phyloP scores from a whole-genome alignment of 768 basidiomycete genomes.

The Lactifluus subvellereus region DNA sequence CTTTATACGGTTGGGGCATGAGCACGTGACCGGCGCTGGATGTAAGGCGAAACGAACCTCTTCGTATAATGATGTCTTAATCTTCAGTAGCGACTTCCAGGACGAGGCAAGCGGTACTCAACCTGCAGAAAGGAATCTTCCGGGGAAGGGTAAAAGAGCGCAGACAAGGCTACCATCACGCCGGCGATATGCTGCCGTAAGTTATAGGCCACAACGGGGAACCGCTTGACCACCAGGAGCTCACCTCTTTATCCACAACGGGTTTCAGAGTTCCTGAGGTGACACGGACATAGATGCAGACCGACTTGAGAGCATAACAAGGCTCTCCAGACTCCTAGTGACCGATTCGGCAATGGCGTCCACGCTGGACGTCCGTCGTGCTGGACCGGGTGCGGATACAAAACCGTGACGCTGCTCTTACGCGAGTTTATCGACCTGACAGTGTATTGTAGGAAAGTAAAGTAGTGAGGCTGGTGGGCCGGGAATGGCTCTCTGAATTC shows the following conservation, averaged over 20 bases:
- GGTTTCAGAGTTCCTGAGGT: neutral
- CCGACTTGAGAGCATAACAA: conserved; percentile 1
- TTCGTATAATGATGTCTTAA: conserved; percentile 9
- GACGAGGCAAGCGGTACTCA: conserved; percentile 6
- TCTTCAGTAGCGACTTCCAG: conserved; percentile 5
- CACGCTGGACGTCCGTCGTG: neutral
- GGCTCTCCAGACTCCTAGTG: neutral
- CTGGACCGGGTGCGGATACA: conserved; percentile 11
- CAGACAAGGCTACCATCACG: neutral
- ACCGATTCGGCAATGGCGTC: neutral
- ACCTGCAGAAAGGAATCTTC: neutral
- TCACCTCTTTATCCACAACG: conserved; percentile 2
- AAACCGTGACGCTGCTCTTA: conserved; percentile 8
- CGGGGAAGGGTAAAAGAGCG: neutral
- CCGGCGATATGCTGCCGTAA: neutral
- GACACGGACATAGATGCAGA: neutral
- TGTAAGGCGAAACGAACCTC: neutral
- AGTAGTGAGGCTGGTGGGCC: neutral
- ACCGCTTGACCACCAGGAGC: neutral
- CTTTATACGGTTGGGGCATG: neutral
- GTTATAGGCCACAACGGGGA: too few species aligned
- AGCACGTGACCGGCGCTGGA: neutral
- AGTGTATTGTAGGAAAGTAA: conserved; percentile 1
- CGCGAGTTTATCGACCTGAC: conserved; percentile 12
- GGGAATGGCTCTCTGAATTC: neutral